phyloP scores from a whole-genome alignment of 208 protist genomes.

The Tetramitus jugosus region DNA sequence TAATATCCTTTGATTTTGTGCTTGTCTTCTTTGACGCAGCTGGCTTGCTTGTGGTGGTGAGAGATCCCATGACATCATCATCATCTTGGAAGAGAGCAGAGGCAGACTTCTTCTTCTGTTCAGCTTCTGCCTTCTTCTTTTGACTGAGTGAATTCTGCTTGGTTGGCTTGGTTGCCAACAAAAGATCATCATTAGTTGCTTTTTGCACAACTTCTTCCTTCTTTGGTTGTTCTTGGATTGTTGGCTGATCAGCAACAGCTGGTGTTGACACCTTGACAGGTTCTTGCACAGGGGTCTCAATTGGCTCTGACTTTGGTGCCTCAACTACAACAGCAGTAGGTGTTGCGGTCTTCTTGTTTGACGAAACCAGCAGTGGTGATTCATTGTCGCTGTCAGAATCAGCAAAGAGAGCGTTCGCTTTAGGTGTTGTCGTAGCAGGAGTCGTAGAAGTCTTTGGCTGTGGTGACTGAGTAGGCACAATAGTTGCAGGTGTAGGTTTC shows the following conservation, averaged over 20 bases:
- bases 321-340: too few species aligned
- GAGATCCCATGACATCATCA: background rate
- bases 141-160: background rate
- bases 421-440: background rate
- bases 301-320: too few species aligned
- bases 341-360: too few species aligned
- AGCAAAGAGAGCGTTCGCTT: too few species aligned
- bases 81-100: background rate
- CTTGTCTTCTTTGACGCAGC: too few species aligned
- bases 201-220: background rate
- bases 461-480: too few species aligned
- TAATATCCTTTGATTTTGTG: too few species aligned
- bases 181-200: background rate
- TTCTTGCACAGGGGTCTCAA: too few species aligned
- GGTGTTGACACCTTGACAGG: background rate
- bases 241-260: background rate
- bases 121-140: background rate
- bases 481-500: background rate
- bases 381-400: too few species aligned
- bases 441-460: too few species aligned
- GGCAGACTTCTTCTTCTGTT: background rate
- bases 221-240: background rate
- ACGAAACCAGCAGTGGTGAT: too few species aligned
- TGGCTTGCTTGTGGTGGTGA: background rate
- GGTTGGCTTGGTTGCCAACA: background rate